These are phyloP conservation scores for Bryoerythrophyllum caledonicum DNA, from an alignment of 225 moss, liverwort and hornwort genomes.

Conservation along the genomic window DNA sequence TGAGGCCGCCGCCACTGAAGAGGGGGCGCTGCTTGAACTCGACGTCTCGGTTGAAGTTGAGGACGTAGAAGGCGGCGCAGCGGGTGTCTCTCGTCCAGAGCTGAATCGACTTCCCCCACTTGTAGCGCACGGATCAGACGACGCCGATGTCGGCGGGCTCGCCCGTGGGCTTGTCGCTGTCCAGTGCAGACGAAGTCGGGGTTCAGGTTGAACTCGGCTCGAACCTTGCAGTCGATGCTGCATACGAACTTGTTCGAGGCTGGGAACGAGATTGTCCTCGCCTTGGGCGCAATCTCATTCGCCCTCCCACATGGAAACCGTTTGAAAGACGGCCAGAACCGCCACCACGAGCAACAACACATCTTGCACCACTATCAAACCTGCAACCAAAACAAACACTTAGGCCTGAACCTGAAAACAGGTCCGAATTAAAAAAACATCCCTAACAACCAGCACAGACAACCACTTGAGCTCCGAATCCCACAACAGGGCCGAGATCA, in stretches of 20 bases:
- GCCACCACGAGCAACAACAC: not conserved
- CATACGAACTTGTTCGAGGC: not conserved
- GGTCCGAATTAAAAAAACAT: no score
- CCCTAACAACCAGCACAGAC: no score
- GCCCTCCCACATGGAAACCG: not conserved
- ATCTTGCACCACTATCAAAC: not conserved
- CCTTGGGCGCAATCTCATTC: not conserved
- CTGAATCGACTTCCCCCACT: constrained; percentile 41
- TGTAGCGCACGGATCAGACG: constrained; percentile 33
- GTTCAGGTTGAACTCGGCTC: not conserved
- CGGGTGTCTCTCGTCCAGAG: no score
- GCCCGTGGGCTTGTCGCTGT: not conserved
- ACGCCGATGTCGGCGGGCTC: constrained; percentile 28
- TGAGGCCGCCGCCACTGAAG: no score
- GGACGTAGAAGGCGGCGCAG: constrained; percentile 39
- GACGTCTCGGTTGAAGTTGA: no score
- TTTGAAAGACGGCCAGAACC: not conserved
- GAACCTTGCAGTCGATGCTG: not conserved
- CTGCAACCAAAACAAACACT: not conserved
- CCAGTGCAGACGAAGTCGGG: not conserved
- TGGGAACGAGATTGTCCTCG: not conserved
- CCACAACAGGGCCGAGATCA: no score
- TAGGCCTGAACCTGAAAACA: no score
- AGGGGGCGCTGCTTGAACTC: no score
- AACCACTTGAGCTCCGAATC: no score